Conservation (phyloP, 305 asterid genomes). For the Rubia tinctorum region DNA sequence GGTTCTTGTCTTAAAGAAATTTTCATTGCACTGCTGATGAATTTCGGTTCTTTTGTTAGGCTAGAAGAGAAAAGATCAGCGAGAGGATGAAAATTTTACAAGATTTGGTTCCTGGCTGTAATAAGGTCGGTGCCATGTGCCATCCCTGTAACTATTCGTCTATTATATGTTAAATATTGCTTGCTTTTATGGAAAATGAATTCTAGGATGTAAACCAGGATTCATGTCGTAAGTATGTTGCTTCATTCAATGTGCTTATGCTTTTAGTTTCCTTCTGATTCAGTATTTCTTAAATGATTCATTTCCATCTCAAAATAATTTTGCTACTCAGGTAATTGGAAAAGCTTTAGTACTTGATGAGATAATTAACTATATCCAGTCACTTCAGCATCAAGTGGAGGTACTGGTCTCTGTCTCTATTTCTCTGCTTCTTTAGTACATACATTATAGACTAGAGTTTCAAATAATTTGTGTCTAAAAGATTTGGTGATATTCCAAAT, state of each 20-base stretch:
- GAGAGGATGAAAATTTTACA: constrained; percentile 97
- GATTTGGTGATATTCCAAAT: constrained; percentile 15
- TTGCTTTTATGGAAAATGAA: neutral
- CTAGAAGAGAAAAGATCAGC: constrained; percentile 90
- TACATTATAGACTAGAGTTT: neutral
- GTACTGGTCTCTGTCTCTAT: constrained; percentile 28
- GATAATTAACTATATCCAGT: constrained; percentile 83
- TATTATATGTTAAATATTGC: neutral
- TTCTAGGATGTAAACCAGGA: neutral
- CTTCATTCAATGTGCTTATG: neutral
- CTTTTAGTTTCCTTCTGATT: constrained; percentile 10
- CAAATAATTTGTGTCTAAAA: constrained; percentile 12
- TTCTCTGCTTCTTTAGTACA: neutral
- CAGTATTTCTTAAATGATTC: neutral
- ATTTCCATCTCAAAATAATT: neutral
- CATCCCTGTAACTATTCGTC: neutral
- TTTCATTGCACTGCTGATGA: constrained; percentile 22
- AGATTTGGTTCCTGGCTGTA: constrained; percentile 98
- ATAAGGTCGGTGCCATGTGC: constrained; percentile 45
- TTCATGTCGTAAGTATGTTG: neutral
- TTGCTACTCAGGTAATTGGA: constrained; percentile 62
- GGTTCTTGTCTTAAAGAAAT: neutral
- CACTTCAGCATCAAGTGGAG: constrained; percentile 93
- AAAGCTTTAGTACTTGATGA: constrained; percentile 94
- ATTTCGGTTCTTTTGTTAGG: constrained; percentile 37